phyloP scores from a whole-genome alignment of 768 basidiomycete genomes.

The Polyporus arcularius region DNA sequence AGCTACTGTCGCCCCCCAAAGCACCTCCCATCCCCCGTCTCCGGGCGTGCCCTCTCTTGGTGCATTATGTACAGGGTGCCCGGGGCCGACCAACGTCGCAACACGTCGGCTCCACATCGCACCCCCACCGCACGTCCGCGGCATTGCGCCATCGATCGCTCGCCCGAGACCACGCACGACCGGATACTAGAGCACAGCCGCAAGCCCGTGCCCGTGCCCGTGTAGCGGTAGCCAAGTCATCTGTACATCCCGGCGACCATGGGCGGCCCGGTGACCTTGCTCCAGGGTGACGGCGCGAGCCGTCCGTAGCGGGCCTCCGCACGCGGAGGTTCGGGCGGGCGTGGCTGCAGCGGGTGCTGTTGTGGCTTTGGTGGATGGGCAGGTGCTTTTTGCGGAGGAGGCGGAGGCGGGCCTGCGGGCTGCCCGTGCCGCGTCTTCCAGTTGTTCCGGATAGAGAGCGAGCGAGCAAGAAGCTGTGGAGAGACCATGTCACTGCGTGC shows the following conservation, averaged over 20 bases:
- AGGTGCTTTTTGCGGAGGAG: slow-evolving; percentile 9
- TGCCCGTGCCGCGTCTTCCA: slow-evolving; percentile 68
- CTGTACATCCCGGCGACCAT: slow-evolving; percentile 67
- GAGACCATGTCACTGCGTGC: slow-evolving; percentile 18
- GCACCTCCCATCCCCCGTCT: not conserved
- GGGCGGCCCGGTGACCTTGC: slow-evolving; percentile 71
- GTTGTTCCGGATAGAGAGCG: slow-evolving; percentile 61
- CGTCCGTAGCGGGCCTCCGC: slow-evolving; percentile 64
- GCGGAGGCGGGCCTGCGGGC: slow-evolving; percentile 30
- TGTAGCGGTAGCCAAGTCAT: slow-evolving; percentile 33
- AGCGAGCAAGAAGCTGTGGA: slow-evolving; percentile 65
- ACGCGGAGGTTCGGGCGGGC: slow-evolving; percentile 28
- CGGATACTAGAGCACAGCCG: not conserved
- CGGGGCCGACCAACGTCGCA: not conserved
- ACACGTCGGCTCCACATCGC: not conserved
- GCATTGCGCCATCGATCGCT: not conserved
- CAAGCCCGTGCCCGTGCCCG: not conserved
- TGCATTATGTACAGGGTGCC: not conserved
- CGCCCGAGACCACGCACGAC: not conserved
- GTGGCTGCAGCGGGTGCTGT: slow-evolving; percentile 21
- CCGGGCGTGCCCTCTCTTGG: not conserved
- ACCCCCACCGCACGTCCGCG: not conserved
- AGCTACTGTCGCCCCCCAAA: too few species aligned
- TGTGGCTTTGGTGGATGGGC: slow-evolving; percentile 25
- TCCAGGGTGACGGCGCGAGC: slow-evolving; percentile 63